Evolutionary conservation across 2,329 filamentous ascomycete species (phyloP).

Genomic region (Alternaria ventricosa): DNA sequence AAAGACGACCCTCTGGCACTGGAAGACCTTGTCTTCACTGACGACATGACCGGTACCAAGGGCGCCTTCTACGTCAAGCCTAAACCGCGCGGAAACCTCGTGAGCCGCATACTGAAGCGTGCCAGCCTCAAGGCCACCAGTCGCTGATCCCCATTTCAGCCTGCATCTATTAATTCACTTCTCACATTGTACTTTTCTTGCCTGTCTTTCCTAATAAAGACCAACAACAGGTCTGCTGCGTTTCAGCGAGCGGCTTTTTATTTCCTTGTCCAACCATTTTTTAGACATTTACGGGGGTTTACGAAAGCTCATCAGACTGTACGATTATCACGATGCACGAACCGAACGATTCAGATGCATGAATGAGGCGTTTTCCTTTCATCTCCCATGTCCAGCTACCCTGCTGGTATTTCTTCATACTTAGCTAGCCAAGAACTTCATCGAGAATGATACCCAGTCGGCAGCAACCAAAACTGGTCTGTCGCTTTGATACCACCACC

Average conservation of each 20-base stretch:
- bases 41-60: constrained; percentile 55
- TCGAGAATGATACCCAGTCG: constrained; percentile 18
- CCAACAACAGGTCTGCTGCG: constrained; percentile 10
- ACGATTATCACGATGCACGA: constrained; percentile 15
- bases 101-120: constrained; percentile 46
- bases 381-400: constrained; percentile 4
- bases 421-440: constrained; percentile 13
- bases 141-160: constrained; percentile 13
- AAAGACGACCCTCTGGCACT: constrained; percentile 62
- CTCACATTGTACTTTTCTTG: background rate
- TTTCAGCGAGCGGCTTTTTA: constrained; percentile 10
- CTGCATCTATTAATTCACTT: background rate
- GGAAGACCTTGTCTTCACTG: constrained; percentile 58
- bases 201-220: background rate
- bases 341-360: constrained; percentile 23
- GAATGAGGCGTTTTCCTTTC: constrained; percentile 30
- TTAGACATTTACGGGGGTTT: background rate
- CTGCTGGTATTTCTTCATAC: constrained; percentile 6
- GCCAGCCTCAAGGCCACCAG: constrained; percentile 39
- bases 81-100: constrained; percentile 41
- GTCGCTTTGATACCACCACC: background rate
- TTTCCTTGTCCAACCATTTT: constrained; percentile 2
- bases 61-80: constrained; percentile 55
- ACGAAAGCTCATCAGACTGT: constrained; percentile 1
- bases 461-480: constrained; percentile 3